These are phyloP conservation scores for Bjerkandera adusta DNA, from an alignment of 1,284 basidiomycete species.

Conservation along the genomic window DNA sequence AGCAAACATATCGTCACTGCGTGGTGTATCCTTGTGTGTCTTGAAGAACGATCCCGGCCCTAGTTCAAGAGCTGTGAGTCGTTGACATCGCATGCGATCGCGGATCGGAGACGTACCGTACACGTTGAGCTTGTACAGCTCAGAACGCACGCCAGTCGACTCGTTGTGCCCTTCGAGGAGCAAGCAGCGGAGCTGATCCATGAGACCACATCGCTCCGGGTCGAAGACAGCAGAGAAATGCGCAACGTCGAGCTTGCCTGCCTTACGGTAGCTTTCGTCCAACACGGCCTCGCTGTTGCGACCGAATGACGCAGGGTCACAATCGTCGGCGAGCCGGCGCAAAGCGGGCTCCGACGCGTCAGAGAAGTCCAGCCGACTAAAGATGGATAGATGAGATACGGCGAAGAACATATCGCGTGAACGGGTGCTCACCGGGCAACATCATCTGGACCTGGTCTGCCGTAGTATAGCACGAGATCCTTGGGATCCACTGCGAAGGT, in stretches of 20 bases:
- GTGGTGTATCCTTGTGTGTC: slow-evolving; percentile 40
- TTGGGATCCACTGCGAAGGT: background rate
- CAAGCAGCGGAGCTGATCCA: slow-evolving; percentile 14
- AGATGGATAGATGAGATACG: no score
- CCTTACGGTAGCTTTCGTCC: slow-evolving; percentile 25
- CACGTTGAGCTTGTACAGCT: slow-evolving; percentile 30
- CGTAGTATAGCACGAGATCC: slow-evolving; percentile 8
- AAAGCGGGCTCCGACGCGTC: slow-evolving; percentile 5
- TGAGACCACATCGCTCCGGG: slow-evolving; percentile 13
- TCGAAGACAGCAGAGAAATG: slow-evolving; percentile 23
- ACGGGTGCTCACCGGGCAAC: no score
- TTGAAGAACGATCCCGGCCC: slow-evolving; percentile 42
- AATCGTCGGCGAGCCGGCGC: slow-evolving; percentile 17
- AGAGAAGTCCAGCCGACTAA: no score
- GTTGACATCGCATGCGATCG: background rate
- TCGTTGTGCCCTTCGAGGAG: slow-evolving; percentile 18
- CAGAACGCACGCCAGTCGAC: slow-evolving; percentile 16
- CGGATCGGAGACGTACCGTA: slow-evolving; percentile 22
- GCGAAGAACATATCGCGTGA: no score
- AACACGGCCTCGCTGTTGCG: slow-evolving; percentile 20
- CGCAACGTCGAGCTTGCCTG: slow-evolving; percentile 21
- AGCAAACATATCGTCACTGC: slow-evolving; percentile 39
- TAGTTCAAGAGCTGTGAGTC: slow-evolving; percentile 15
- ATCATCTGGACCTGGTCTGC: background rate
- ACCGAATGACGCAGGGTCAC: slow-evolving; percentile 26